Base-by-base conservation (phyloP, 164 flowering plant genomes). In the Macadamia tetraphylla region DNA sequence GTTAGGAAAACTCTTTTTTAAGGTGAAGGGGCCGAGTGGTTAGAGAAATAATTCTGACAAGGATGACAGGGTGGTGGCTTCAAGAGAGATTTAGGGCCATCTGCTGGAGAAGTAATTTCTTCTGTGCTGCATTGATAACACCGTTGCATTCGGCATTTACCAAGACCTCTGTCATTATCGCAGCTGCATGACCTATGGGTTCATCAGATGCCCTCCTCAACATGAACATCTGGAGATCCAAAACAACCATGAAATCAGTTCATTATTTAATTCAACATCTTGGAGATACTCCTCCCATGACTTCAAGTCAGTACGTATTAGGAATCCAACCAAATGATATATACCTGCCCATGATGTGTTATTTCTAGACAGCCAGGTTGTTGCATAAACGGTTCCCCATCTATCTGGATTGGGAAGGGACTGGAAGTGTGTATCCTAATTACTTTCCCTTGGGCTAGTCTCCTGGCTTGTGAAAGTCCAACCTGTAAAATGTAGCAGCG, bases 381-480 rank as follows among this genome's bases (percentile, higher is more conserved):
- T 57, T 83, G 87, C 64, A 87, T 84, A 62, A 82, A 89, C 61
- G 95, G 95, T 63, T 89, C 95, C 56, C 95, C 95, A 69, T 89
- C 95, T 68, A 89, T 87, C 80, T 87, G 92, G 62, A 89, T 89
- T 13, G 95, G 95, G 67, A 87, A 85, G 63, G 91, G 79, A 75
- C 77, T 80, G 11, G 80, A 79, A 42, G 71, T 43, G 60, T 82
- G 89, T 70, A 89, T 71, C 76, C 76, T 78, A 32, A 85, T 79
- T 3, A 66, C 67, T 55, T 65, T 66, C 32, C 92, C 92, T 74
- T 89, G 92, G 29, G 89, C 91, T 64, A 87, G 67, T 71, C 92
- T 82, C 72, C 80, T 79, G 32, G 92, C 92, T 68, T 85, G 92
- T 58, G 92, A 86, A 75, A 89, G 90, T 57, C 95, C 90, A 64